phyloP scores from a whole-genome alignment of 1,139 yeast species.

The Insectozyma bohioensis region DNA sequence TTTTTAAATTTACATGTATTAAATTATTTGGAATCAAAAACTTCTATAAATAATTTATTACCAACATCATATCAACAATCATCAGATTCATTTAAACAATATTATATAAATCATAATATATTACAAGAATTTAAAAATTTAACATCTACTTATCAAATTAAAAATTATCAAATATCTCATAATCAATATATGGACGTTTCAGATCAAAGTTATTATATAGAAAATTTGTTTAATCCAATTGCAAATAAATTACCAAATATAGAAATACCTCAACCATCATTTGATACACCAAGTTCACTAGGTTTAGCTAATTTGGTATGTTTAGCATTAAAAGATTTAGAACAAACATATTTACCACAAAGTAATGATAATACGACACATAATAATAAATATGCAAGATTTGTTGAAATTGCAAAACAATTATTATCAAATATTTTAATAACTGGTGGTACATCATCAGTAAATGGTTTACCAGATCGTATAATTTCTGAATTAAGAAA shows the following conservation, averaged over 20 bases:
- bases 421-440: conserved; percentile 60
- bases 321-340: conserved; percentile 37
- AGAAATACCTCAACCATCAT: conserved; percentile 36
- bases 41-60: conserved; percentile 27
- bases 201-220: conserved; percentile 46
- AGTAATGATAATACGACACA: conserved; percentile 22
- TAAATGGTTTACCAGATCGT: conserved; percentile 62
- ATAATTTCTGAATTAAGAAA: conserved; percentile 58
- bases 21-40: conserved; percentile 35
- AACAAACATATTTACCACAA: conserved; percentile 29
- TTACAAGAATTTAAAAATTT: conserved; percentile 40
- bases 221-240: conserved; percentile 57
- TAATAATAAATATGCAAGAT: conserved; percentile 31
- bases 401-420: conserved; percentile 42
- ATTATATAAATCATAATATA: conserved; percentile 39
- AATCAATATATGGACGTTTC: conserved; percentile 36
- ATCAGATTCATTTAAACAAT: conserved; percentile 49
- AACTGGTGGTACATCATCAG: conserved; percentile 63
- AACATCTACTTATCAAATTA: conserved; percentile 18
- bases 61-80: conserved; percentile 25
- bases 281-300: conserved; percentile 39
- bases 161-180: conserved; percentile 50
- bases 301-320: conserved; percentile 44
- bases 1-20: conserved; percentile 57
- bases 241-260: conserved; percentile 33